Base-by-base conservation (phyloP, 2,329 filamentous ascomycete genomes). In the Xylariaceae sp. region DNA sequence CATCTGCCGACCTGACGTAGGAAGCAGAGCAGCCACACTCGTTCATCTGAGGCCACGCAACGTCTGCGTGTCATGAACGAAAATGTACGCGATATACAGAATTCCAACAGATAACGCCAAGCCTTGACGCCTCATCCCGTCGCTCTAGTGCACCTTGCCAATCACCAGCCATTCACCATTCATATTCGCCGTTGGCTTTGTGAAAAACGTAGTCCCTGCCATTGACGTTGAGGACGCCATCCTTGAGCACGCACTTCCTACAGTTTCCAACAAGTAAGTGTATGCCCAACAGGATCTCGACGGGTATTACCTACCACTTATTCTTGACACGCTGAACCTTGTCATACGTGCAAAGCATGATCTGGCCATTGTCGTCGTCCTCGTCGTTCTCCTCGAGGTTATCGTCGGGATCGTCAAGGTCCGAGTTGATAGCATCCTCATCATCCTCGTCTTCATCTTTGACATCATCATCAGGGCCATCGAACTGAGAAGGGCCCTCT, bases 291-390 rank as follows among this genome's bases (percentile, higher is more conserved):
- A 12, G n/a, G 24, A 13, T 12, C 6, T 13, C 5, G 6, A 6
- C 12, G n/a, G 5, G n/a, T 12, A 12, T 12, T 14, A 26, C 70
- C 32, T 58, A 80, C 85, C 85, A 92, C 76, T 92, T 98, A 67
- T 96, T 98, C 79, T 98, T 98, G 52, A 96, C 92, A 30, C 92
- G 76, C 64, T 96, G 90, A 8, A 98, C 92, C 68, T 98, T 98
- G 68, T 98, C 92, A 58, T 98, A 98, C 57, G 94, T 95, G 68
- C 92, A 98, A 25, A 98, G 79, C 85, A 98, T 96, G 56, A 93
- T 89, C 49, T 94, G 84, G 1, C 82, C 80, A 22, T 80, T 76
- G 27, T 94, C 89, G 39, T 93, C 87, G 11, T 88, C 85, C 32
- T 92, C 89, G 21, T 92, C 86, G 16, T 90, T 85, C 16, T 92